Evolutionary conservation across 1,139 yeast species (phyloP).

Genomic region (Yamadazyma blattariae): DNA sequence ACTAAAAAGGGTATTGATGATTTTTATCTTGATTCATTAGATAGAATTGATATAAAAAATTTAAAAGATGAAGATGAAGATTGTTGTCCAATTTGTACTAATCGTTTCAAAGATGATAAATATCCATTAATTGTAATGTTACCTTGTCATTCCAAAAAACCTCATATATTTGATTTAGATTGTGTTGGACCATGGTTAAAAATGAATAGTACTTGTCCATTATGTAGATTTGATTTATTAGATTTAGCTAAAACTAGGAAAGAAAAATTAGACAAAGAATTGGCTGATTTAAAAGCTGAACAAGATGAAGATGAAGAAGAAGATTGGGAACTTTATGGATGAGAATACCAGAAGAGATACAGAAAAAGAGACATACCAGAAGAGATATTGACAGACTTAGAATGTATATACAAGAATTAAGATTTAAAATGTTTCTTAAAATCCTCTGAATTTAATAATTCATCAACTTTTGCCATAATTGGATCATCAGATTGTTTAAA

Average conservation of each 20-base stretch:
- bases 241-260: conserved; percentile 40
- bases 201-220: conserved; percentile 78
- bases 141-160: conserved; percentile 55
- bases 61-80: conserved; percentile 49
- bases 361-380: not conserved
- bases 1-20: conserved; percentile 58
- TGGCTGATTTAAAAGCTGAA: conserved; percentile 47
- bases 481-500: conserved; percentile 49
- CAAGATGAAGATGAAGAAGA: conserved; percentile 67
- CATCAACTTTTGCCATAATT: conserved; percentile 70
- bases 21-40: conserved; percentile 70
- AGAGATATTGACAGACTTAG: too few species aligned
- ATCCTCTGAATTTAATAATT: conserved; percentile 54
- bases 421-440: conserved; percentile 47
- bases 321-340: conserved; percentile 79
- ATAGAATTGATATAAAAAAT: conserved; percentile 55
- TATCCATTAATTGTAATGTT: conserved; percentile 78
- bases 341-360: conserved; percentile 5
- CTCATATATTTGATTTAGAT: conserved; percentile 81
- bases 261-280: conserved; percentile 37
- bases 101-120: conserved; percentile 64
- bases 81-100: conserved; percentile 83
- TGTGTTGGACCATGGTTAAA: conserved; percentile 90
- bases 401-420: not conserved
- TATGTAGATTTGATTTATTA: conserved; percentile 74